Conservation (phyloP, 1,284 basidiomycete genomes). For the Agroathelia rolfsii region DNA sequence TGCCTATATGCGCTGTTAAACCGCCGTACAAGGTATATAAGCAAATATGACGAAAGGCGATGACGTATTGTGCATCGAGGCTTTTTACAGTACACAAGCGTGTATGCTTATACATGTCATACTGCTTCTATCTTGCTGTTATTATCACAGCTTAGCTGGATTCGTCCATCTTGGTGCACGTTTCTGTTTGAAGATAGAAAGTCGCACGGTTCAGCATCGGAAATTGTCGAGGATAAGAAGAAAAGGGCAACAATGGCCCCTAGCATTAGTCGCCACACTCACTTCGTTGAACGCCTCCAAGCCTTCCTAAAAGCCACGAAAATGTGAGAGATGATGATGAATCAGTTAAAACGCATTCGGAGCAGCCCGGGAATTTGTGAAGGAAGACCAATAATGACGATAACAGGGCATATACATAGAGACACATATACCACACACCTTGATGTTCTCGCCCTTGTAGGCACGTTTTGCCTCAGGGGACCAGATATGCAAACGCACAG, state of each 20-base stretch:
- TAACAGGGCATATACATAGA: slow-evolving; percentile 13
- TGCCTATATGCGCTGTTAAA: no score
- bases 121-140: no score
- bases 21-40: no score
- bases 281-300: slow-evolving; percentile 31
- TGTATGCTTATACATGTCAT: no score
- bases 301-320: slow-evolving; percentile 23
- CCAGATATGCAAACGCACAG: slow-evolving; percentile 37
- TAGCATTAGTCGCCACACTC: slow-evolving; percentile 8
- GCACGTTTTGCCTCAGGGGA: slow-evolving; percentile 43
- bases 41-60: no score
- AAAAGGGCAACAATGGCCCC: no score
- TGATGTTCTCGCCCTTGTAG: slow-evolving; percentile 67
- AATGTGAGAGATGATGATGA: slow-evolving; percentile 1
- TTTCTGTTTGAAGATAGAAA: slow-evolving; percentile 31
- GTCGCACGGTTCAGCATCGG: background rate
- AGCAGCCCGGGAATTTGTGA: slow-evolving; percentile 4
- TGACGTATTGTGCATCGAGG: no score
- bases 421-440: slow-evolving; percentile 32
- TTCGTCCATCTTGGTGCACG: slow-evolving; percentile 49
- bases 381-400: slow-evolving; percentile 4
- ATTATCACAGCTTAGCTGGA: slow-evolving; percentile 51
- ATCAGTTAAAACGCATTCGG: slow-evolving; percentile 4
- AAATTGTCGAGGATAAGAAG: no score
- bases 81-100: no score